Base-by-base conservation (phyloP, 768 basidiomycete species). In the Cystobasidium onofrii region DNA sequence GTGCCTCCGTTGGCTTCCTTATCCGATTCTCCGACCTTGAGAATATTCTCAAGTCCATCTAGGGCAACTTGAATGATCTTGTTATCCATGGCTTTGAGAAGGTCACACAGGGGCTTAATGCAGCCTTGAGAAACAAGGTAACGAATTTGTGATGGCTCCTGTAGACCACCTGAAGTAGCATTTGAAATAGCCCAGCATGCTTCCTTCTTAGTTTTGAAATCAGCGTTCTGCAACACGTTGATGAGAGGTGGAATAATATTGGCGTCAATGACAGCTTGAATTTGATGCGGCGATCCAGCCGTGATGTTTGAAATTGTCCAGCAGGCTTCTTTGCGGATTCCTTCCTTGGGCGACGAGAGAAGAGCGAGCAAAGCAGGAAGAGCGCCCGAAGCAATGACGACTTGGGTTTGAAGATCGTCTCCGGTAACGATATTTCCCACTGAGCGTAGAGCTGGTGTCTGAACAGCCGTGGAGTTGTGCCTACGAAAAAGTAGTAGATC, bases 301-400 rank as follows among this genome's bases (percentile, higher is more conserved):
- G 96, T 99, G 80, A 99, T 86, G 83, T 99, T 99, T 60, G 92
- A 96, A 80, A 99, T 98, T 20, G 96, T 99, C 96, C 96, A 99
- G 84, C 96, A 99, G 29, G 96, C 95, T 82, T 99, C 95, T 84
- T 99, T 99, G 79, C 95, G 87, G 79, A 99, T 99, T 60, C 94
- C 96, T 76, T 99, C 96, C 84, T 99, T 99, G 33, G 94, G 91
- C 27, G 94, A 97, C 1, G 91, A 92, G 67, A 99, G 85, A 25
- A 99, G 85, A 27, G 91, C 88, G 52, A 99, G 87, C 61, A 99
- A 87, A 4, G 96, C 96, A 2, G 93, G 90, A 27, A 99, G 89
- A 29, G 96, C 92, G 65, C 95, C 96, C 17, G 95, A 96, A 20
- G 96, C 93, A 80, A 99, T 97, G 74, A 98, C 91, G 64, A 99